phyloP scores from a whole-genome alignment of 1,284 basidiomycete species.

The Omphalotus olearius region DNA sequence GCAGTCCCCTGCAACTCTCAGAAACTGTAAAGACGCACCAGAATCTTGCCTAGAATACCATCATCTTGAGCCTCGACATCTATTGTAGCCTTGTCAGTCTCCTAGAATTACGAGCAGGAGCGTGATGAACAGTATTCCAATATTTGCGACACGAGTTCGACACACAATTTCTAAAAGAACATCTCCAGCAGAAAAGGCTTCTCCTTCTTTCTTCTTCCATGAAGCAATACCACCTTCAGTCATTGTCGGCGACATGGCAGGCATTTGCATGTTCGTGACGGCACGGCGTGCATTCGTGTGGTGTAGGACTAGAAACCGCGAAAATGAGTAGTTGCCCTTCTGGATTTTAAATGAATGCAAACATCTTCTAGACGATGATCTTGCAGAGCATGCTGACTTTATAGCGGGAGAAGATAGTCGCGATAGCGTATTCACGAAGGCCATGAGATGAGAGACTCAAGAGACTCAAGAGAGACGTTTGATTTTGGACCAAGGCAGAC shows the following conservation, averaged over 20 bases:
- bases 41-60: slow-evolving; percentile 89
- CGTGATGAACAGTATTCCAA: slow-evolving; percentile 1
- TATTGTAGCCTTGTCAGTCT: slow-evolving; percentile 99
- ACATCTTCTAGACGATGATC: no score
- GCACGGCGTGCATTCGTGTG: slow-evolving; percentile 49
- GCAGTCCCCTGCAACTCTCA: no score
- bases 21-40: slow-evolving; percentile 46
- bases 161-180: slow-evolving; percentile 91
- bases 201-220: slow-evolving; percentile 94
- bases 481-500: no score
- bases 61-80: slow-evolving; percentile 99
- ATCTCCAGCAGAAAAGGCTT: slow-evolving; percentile 81
- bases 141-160: slow-evolving; percentile 18
- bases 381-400: no score
- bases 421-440: no score
- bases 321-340: neutral
- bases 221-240: slow-evolving; percentile 91
- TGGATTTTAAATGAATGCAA: neutral
- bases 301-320: slow-evolving; percentile 48
- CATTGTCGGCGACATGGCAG: slow-evolving; percentile 99
- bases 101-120: slow-evolving; percentile 43
- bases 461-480: no score
- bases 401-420: no score
- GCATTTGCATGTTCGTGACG: slow-evolving; percentile 76
- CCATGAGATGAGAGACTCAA: no score